Conservation (phyloP, 805 yeast genomes). For the Ogataea methanolica region DNA sequence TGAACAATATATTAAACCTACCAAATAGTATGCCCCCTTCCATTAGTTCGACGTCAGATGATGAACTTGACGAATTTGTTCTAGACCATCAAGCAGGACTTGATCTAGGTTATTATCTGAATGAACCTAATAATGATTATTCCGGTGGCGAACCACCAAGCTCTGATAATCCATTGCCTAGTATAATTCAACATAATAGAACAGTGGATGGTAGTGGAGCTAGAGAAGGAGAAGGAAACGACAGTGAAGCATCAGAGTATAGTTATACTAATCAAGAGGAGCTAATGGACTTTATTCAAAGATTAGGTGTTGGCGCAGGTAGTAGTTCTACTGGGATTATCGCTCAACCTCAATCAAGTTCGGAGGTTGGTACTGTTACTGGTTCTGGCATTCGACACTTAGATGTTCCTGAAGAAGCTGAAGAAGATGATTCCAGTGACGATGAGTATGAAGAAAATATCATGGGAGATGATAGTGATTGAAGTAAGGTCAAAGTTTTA, state of each 20-base stretch:
- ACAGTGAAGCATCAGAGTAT: slow-evolving; percentile 12
- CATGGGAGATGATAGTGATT: not conserved
- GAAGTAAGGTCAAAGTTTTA: not conserved
- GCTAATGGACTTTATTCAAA: slow-evolving; percentile 22
- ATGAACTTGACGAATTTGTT: slow-evolving; percentile 17
- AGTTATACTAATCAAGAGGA: slow-evolving; percentile 27
- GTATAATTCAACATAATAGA: not conserved
- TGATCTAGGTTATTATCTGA: not conserved
- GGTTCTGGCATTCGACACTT: not conserved
- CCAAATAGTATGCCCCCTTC: slow-evolving; percentile 37
- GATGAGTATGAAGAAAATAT: not conserved
- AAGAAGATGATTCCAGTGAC: not conserved
- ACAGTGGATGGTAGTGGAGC: not conserved
- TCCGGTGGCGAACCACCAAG: too few relatives aligned
- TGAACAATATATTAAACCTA: slow-evolving; percentile 29
- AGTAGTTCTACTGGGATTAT: not conserved
- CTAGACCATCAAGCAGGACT: slow-evolving; percentile 1
- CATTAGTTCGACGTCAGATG: slow-evolving; percentile 30
- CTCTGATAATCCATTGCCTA: not conserved
- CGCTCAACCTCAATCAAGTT: not conserved
- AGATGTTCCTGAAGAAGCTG: not conserved
- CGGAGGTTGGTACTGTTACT: not conserved
- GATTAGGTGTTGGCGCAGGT: slow-evolving; percentile 14
- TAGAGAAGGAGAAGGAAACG: slow-evolving; percentile 6
- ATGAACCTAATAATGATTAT: too few relatives aligned